Evolutionary conservation across 179 eudicot species (phyloP), one percentile per base, ranked within the genome.

Genomic region (Drosera spatulata): DNA sequence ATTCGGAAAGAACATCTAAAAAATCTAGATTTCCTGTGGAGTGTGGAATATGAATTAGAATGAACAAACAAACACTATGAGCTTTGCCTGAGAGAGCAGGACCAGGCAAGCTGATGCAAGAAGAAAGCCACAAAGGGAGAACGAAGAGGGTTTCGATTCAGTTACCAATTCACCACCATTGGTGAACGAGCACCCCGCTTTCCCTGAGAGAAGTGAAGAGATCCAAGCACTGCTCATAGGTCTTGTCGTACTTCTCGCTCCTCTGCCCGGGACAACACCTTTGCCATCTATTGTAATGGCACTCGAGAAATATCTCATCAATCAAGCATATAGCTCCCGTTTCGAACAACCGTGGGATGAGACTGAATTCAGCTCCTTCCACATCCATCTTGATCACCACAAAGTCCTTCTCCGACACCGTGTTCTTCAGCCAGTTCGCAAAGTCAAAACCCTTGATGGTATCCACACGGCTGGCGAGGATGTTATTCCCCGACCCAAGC

Each of bases 371-470:
- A 3, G 96, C 88, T 59, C 97, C 97, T 79, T 91, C 97, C 13
- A 91, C 91, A 76, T 91, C 97, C 97, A 91, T 91, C 71, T 91
- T 91, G 95, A 91, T 83, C 72, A 91, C 97, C 58, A 91, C 97
- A 66, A 73, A 91, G 59, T 91, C 97, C 55, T 59, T 78, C 75
- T 91, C 84, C 0, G 81, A 64, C 47, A 88, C 94, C 0, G 91
- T 80, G 38, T 60, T 76, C 72, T 83, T 91, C 80, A 91, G 73
- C 97, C 97, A 91, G 50, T 80, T 74, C 6, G 96, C 96, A 68
- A 91, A 91, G 60, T 91, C 97, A 59, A 91, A 91, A 22, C 96
- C 97, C 50, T 41, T 58, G 56, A 91, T 88, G 79, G 72, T 67
- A 73, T 81, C 80, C 56, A 82, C 85, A 7, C 75, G 62, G n/a